These are phyloP conservation scores for Roridomyces roridus DNA, from an alignment of 768 basidiomycete genomes.

Conservation along the genomic window DNA sequence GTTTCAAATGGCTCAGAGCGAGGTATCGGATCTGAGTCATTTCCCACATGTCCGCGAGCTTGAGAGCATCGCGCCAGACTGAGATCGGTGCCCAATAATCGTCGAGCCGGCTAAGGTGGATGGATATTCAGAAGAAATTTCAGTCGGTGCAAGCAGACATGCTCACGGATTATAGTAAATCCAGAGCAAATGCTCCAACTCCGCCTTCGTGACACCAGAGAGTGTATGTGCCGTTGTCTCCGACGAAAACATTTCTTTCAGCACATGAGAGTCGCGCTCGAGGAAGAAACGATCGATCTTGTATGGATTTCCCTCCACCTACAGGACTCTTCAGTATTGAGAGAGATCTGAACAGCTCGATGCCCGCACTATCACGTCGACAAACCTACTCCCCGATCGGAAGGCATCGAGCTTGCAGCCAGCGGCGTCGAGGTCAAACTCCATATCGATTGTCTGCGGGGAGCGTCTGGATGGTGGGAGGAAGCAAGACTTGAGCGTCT, in stretches of 20 bases:
- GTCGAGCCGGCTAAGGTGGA: background rate
- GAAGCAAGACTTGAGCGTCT: too few relatives aligned
- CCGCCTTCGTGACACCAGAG: conserved; percentile 6
- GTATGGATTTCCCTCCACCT: conserved; percentile 12
- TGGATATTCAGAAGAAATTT: background rate
- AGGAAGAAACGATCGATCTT: background rate
- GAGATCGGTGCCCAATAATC: background rate
- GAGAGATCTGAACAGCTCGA: too few relatives aligned
- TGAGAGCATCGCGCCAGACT: conserved; percentile 8
- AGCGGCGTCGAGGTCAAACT: too few relatives aligned
- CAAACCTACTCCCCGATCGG: too few relatives aligned
- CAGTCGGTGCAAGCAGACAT: background rate
- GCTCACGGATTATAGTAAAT: conserved; percentile 12
- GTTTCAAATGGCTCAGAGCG: background rate
- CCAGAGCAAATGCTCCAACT: conserved; percentile 14
- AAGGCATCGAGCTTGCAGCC: too few relatives aligned
- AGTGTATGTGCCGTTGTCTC: background rate
- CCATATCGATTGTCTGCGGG: too few relatives aligned
- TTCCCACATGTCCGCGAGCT: conserved; percentile 13
- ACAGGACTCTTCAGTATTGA: too few relatives aligned
- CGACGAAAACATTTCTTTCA: conserved; percentile 7
- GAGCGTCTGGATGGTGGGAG: too few relatives aligned
- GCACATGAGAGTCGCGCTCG: conserved; percentile 6
- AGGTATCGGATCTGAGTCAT: background rate
- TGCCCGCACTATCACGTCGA: too few relatives aligned